Conservation (phyloP, 2,329 filamentous ascomycete species). For the Leptographium galeiforme region DNA sequence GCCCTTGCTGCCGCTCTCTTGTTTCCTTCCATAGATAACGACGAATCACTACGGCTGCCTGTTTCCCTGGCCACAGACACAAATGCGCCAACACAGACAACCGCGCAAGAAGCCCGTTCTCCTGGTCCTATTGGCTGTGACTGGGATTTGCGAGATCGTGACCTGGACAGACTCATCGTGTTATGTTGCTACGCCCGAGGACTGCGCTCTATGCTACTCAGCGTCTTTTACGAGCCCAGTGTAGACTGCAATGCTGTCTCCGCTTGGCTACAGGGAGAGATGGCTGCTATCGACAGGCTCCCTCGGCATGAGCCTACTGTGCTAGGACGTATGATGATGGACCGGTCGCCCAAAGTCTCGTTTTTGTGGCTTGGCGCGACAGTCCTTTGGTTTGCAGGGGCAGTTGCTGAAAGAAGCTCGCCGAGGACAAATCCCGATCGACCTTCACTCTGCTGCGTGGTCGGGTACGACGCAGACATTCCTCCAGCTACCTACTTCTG, state of each 20-base stretch:
- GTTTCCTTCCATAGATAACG: constrained; percentile 10
- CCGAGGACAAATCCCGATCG: constrained; percentile 14
- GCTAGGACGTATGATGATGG: constrained; percentile 16
- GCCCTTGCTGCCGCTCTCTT: constrained; percentile 14
- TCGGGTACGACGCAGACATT: constrained; percentile 16
- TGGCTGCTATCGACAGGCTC: constrained; percentile 14
- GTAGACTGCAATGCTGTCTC: constrained; percentile 17
- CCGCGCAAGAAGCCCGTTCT: background rate
- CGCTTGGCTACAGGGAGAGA: constrained; percentile 16
- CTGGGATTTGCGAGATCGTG: constrained; percentile 1
- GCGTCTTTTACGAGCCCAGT: constrained; percentile 15
- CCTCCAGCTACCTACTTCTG: constrained; percentile 14
- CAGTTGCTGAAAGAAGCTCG: constrained; percentile 11
- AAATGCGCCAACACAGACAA: too few relatives aligned
- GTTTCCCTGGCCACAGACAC: background rate
- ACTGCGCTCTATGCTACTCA: constrained; percentile 14
- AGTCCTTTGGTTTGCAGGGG: constrained; percentile 13
- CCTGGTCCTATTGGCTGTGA: background rate
- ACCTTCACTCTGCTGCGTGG: constrained; percentile 17
- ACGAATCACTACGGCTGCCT: constrained; percentile 6
- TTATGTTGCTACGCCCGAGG: constrained; percentile 14
- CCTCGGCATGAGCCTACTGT: constrained; percentile 6
- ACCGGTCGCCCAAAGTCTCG: constrained; percentile 12
- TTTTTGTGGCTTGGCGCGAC: constrained; percentile 17
- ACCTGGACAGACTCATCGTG: constrained; percentile 14